Percentiles rank a stretch among this genome's conserved stretches.
These are phyloP conservation scores for Porcisia hertigi DNA, from an alignment of 208 protist species.

Conservation along the genomic window DNA sequence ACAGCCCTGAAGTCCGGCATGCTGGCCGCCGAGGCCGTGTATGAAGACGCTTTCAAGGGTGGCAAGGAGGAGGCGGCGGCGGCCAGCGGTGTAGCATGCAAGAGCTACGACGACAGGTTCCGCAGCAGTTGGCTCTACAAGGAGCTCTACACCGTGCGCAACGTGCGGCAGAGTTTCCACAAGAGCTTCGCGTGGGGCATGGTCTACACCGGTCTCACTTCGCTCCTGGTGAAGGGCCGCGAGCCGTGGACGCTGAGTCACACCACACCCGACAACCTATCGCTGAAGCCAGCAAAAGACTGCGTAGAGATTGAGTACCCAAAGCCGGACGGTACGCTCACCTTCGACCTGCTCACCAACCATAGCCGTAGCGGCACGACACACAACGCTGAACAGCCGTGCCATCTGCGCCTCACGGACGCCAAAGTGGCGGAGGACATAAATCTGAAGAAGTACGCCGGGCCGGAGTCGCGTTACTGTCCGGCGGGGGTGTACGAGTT, in stretches of 20 bases:
- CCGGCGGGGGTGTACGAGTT: conserved; percentile 97
- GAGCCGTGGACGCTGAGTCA: conserved; percentile 93
- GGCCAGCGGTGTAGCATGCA: conserved; percentile 54
- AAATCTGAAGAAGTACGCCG: conserved; percentile 90
- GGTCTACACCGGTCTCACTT: conserved; percentile 83
- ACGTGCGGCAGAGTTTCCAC: conserved; percentile 93
- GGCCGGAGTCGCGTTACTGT: conserved; percentile 95
- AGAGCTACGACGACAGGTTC: conserved; percentile 85
- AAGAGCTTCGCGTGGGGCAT: conserved; percentile 84
- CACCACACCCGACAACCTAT: conserved; percentile 67
- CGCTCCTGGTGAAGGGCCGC: conserved; percentile 73
- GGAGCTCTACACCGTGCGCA: conserved; percentile 94
- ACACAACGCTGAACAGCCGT: conserved; percentile 96
- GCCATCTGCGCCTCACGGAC: conserved; percentile 91
- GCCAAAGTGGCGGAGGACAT: conserved; percentile 71
- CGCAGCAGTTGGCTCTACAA: conserved; percentile 93
- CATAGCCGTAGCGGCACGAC: conserved; percentile 94
- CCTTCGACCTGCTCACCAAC: conserved; percentile 97
- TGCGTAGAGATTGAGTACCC: conserved; percentile 94
- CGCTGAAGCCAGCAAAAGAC: conserved; percentile 74
- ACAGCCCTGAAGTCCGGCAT: conserved; percentile 96
- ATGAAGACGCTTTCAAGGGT: conserved; percentile 65
- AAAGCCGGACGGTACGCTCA: conserved; percentile 96
- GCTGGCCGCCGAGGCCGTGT: conserved; percentile 89
- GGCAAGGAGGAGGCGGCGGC: conserved; percentile 57